A percentile compares a stretch with the other conserved stretches of the same genome.
These are phyloP conservation scores for Claviceps pusilla DNA, from an alignment of 2,329 filamentous ascomycete species.

Conservation along the genomic window DNA sequence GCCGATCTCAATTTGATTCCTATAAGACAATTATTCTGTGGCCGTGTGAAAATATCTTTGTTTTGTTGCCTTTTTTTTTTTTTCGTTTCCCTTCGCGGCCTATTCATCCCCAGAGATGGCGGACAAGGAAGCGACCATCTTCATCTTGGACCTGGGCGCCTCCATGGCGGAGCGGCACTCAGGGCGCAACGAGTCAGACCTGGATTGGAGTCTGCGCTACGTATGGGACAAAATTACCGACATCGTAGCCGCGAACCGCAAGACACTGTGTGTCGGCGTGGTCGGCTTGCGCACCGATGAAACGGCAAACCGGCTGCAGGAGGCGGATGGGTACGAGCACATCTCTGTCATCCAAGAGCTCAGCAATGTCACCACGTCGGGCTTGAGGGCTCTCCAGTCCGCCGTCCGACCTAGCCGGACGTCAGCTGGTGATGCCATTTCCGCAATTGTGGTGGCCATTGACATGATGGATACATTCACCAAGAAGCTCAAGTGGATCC, in stretches of 20 bases:
- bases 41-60: too few relatives aligned
- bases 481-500: conserved; percentile 66
- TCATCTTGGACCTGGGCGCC: conserved; percentile 73
- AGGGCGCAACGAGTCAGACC: conserved; percentile 61
- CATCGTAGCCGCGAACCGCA: conserved; percentile 51
- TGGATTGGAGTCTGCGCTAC: conserved; percentile 83
- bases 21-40: neutral
- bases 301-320: conserved; percentile 52
- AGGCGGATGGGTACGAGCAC: conserved; percentile 62
- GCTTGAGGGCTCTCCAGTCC: conserved; percentile 49
- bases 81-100: too few relatives aligned
- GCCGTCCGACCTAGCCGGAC: conserved; percentile 53
- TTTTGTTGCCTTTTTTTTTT: too few relatives aligned
- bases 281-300: conserved; percentile 70
- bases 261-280: conserved; percentile 59
- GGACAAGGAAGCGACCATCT: conserved; percentile 83
- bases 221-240: conserved; percentile 80
- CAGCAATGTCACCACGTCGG: conserved; percentile 45
- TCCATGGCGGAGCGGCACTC: conserved; percentile 65
- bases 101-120: conserved; percentile 44
- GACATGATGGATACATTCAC: conserved; percentile 72
- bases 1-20: neutral
- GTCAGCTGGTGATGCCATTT: conserved; percentile 66
- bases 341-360: conserved; percentile 66
- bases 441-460: conserved; percentile 71